Percentiles rank a stretch among this genome's conserved stretches.
These are phyloP conservation scores for Paraphoma sp. DNA, from an alignment of 2,329 filamentous ascomycete genomes.

Conservation along the genomic window DNA sequence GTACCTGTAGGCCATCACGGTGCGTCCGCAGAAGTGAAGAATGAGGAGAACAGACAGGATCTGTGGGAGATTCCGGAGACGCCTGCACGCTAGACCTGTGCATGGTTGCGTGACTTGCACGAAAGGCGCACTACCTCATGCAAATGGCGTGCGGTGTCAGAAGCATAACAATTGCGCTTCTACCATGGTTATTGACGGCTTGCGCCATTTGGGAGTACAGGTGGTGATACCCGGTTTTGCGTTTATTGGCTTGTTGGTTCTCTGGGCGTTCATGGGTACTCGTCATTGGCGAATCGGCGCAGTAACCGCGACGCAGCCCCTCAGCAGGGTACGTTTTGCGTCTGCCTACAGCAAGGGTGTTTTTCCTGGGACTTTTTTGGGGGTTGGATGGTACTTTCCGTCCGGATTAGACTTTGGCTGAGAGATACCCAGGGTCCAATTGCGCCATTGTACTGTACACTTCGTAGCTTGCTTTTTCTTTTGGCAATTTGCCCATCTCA, in stretches of 20 bases:
- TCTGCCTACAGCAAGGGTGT: neutral
- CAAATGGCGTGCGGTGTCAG: neutral
- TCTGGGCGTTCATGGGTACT: conserved; percentile 2
- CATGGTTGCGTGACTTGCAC: neutral
- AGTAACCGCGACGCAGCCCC: neutral
- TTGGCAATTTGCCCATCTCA: neutral
- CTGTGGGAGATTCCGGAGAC: conserved; percentile 58
- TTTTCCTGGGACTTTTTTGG: neutral
- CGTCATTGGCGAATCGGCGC: neutral
- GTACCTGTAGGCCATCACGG: conserved; percentile 2
- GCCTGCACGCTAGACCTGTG: conserved; percentile 34
- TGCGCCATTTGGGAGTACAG: neutral
- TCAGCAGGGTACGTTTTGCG: neutral
- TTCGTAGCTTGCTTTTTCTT: neutral
- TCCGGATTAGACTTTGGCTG: neutral
- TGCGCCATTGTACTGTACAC: neutral
- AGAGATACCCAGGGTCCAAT: conserved; percentile 1
- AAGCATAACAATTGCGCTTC: neutral
- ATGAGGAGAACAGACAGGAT: conserved; percentile 22
- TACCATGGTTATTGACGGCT: neutral
- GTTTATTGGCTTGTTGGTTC: neutral
- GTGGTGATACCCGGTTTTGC: conserved; percentile 1
- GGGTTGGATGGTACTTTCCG: neutral
- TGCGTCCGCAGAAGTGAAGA: conserved; percentile 5
- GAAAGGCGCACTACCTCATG: neutral